phyloP scores from a whole-genome alignment of 805 yeast genomes.

The Pichia deserticola region DNA sequence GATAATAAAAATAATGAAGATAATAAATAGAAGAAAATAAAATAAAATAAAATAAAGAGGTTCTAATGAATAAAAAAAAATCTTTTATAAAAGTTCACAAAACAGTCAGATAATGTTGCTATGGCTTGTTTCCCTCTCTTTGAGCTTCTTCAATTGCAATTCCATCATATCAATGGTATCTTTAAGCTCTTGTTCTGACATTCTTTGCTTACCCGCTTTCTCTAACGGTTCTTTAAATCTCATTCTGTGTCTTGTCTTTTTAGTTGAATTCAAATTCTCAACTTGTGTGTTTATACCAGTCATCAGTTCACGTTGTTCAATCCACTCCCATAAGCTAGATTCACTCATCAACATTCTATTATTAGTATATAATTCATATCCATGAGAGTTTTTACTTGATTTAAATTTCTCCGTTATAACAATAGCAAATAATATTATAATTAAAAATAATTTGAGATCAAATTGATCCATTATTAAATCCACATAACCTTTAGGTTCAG shows the following conservation, averaged over 20 bases:
- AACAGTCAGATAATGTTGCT: background rate
- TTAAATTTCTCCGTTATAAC: conserved; percentile 15
- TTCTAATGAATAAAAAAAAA: background rate
- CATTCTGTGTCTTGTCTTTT: background rate
- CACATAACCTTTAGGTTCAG: conserved; percentile 9
- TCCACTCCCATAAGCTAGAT: conserved; percentile 67
- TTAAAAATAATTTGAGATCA: conserved; percentile 17
- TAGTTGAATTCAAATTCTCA: background rate
- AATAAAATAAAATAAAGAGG: too few relatives aligned
- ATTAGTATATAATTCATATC: conserved; percentile 7
- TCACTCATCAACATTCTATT: conserved; percentile 43
- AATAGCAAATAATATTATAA: conserved; percentile 16
- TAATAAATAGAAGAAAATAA: too few relatives aligned
- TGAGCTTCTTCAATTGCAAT: conserved; percentile 31
- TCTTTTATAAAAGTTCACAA: too few relatives aligned
- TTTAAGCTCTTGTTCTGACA: conserved; percentile 36
- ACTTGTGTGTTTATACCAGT: background rate
- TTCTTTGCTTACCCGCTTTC: conserved; percentile 2
- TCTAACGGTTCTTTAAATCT: conserved; percentile 1
- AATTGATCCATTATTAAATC: conserved; percentile 16
- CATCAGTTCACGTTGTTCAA: conserved; percentile 25
- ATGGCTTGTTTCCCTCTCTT: conserved; percentile 1
- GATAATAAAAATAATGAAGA: too few relatives aligned
- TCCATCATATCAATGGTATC: conserved; percentile 42
- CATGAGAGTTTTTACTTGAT: background rate